A percentile compares a stretch with the other conserved stretches of the same genome.
Evolutionary conservation across 345 rosid genomes (phyloP).

Genomic region (Trapa bicornis): DNA sequence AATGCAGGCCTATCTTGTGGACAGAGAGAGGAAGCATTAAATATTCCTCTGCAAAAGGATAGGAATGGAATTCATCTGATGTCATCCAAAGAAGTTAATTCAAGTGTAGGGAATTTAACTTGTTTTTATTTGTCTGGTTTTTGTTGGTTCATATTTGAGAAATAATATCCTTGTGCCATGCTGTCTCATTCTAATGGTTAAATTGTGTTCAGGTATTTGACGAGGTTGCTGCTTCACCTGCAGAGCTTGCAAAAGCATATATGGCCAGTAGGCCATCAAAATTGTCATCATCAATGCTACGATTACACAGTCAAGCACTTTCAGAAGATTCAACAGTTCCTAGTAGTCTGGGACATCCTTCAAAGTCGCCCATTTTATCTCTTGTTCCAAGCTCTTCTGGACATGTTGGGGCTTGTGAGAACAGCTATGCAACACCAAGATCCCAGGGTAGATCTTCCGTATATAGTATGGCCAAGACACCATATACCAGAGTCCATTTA

Average conservation of each 20-base stretch:
- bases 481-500: slow-evolving; percentile 60
- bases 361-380: slow-evolving; percentile 38
- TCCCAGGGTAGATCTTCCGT: slow-evolving; percentile 77
- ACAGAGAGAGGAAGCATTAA: slow-evolving; percentile 21
- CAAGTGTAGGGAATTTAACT: slow-evolving; percentile 24
- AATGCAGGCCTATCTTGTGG: slow-evolving; percentile 17
- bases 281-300: slow-evolving; percentile 27
- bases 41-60: slow-evolving; percentile 21
- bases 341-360: slow-evolving; percentile 23
- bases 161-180: background rate
- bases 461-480: slow-evolving; percentile 82
- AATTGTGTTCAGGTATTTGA: slow-evolving; percentile 43
- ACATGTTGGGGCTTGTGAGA: slow-evolving; percentile 31
- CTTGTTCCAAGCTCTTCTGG: slow-evolving; percentile 41
- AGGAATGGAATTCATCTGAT: slow-evolving; percentile 16
- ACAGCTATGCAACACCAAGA: slow-evolving; percentile 70
- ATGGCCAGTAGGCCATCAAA: slow-evolving; percentile 60
- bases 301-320: slow-evolving; percentile 25
- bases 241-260: slow-evolving; percentile 94
- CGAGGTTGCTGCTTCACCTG: slow-evolving; percentile 69
- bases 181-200: too few species aligned
- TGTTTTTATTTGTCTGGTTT: background rate
- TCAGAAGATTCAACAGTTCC: slow-evolving; percentile 21
- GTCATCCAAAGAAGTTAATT: slow-evolving; percentile 32
- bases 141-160: background rate